These are phyloP conservation scores for Pouteria glomerata DNA, from an alignment of 148 eudicot genomes.

Conservation along the genomic window DNA sequence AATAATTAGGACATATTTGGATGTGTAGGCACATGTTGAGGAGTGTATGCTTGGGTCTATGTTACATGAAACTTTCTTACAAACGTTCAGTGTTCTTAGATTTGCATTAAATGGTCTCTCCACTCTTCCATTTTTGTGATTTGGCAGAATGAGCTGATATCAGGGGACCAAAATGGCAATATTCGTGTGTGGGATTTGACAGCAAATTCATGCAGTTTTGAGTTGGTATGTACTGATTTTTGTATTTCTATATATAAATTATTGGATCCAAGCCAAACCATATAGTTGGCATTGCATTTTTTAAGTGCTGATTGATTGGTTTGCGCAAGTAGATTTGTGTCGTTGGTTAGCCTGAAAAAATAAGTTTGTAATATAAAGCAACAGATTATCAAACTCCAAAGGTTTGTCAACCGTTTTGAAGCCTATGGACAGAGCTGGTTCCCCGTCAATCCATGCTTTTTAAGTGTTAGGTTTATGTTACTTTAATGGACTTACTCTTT, in stretches of 20 bases:
- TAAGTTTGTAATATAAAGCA: background rate
- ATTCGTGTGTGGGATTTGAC: slow-evolving; percentile 98
- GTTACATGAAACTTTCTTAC: no score
- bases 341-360: slow-evolving; percentile 1
- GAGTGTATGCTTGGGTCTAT: no score
- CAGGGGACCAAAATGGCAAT: slow-evolving; percentile 98
- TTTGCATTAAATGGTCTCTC: no score
- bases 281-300: background rate
- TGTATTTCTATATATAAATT: background rate
- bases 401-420: background rate
- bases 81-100: no score
- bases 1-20: no score
- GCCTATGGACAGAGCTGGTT: background rate
- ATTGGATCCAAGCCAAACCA: background rate
- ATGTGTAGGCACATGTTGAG: no score
- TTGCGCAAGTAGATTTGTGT: background rate
- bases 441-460: background rate
- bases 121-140: no score
- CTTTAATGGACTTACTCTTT: no score
- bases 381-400: background rate
- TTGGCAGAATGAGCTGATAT: slow-evolving; percentile 81
- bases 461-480: no score
- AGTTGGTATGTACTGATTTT: slow-evolving; percentile 52
- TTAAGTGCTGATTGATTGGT: background rate
- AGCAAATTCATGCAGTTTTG: slow-evolving; percentile 98